phyloP scores from a whole-genome alignment of 106 monocot genomes.

The Ottelia alismoides region DNA sequence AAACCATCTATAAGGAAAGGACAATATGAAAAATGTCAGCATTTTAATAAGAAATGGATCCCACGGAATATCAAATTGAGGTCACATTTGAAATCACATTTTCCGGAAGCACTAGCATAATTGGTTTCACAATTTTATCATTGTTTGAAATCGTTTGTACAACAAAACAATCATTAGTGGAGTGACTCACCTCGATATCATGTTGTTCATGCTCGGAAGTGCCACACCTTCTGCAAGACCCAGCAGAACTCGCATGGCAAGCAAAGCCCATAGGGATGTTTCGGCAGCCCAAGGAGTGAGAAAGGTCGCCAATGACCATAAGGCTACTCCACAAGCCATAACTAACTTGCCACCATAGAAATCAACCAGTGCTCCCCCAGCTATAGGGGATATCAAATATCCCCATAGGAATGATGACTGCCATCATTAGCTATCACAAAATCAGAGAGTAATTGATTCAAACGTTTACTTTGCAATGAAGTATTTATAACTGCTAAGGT shows the following conservation, averaged over 20 bases:
- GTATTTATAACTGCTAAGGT: too few relatives aligned
- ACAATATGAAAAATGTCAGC: slow-evolving; percentile 14
- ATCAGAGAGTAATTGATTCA: too few relatives aligned
- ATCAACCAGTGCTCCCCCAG: slow-evolving; percentile 84
- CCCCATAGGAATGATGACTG: slow-evolving; percentile 99
- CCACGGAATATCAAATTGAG: too few relatives aligned
- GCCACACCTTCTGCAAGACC: slow-evolving; percentile 94
- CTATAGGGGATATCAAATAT: slow-evolving; percentile 77
- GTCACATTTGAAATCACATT: too few relatives aligned
- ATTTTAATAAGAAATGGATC: slow-evolving; percentile 1
- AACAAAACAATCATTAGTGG: too few relatives aligned
- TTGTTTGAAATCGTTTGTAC: too few relatives aligned
- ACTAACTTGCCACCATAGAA: slow-evolving; percentile 87
- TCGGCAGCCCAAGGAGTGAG: slow-evolving; percentile 90
- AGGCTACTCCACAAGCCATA: slow-evolving; percentile 79
- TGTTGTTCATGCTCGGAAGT: slow-evolving; percentile 95
- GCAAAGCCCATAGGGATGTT: slow-evolving; percentile 51
- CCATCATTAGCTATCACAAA: too few relatives aligned
- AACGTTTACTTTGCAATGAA: too few relatives aligned
- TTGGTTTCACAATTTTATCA: too few relatives aligned
- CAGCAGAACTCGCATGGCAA: slow-evolving; percentile 56
- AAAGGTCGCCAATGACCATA: slow-evolving; percentile 94
- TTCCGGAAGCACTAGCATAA: too few relatives aligned
- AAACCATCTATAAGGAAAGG: slow-evolving; percentile 80
- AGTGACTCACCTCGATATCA: slow-evolving; percentile 55